A percentile compares a stretch with the other conserved stretches of the same genome.
These are phyloP conservation scores for Stagonosporopsis rhizophila DNA, from an alignment of 2,329 filamentous ascomycete genomes.

Conservation along the genomic window DNA sequence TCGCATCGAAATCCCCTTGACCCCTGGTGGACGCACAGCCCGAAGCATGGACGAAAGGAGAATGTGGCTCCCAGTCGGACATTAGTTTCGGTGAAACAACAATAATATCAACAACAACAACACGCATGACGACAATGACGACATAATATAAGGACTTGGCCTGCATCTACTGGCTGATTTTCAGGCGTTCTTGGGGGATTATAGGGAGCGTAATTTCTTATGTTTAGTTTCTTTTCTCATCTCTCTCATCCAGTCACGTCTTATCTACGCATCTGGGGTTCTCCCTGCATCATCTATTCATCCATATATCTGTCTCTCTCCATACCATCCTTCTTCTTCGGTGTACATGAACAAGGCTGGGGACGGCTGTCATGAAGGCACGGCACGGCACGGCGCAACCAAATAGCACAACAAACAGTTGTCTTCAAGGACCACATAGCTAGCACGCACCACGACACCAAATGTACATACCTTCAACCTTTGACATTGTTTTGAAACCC, in stretches of 20 bases:
- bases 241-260: neutral
- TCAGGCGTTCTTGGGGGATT: conserved; percentile 1
- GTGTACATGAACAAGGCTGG: neutral
- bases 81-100: conserved; percentile 27
- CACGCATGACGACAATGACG: conserved; percentile 20
- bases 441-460: conserved; percentile 10
- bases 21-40: conserved; percentile 67
- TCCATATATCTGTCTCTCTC: conserved; percentile 1
- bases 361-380: neutral
- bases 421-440: conserved; percentile 12
- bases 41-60: conserved; percentile 69
- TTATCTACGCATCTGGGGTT: conserved; percentile 5
- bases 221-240: conserved; percentile 17
- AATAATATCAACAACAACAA: too few species aligned
- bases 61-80: conserved; percentile 59
- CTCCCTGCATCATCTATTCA: neutral
- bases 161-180: conserved; percentile 9
- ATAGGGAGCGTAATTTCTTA: conserved; percentile 12
- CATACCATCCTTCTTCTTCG: neutral
- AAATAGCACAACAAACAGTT: conserved; percentile 1
- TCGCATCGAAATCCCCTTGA: conserved; percentile 65
- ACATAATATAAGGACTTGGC: conserved; percentile 20
- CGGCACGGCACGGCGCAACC: neutral
- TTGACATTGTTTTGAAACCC: too few species aligned
- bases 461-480: conserved; percentile 14